A percentile compares a stretch with the other conserved stretches of the same genome.
phyloP scores from a whole-genome alignment of 75 land plant genomes.

The Azolla pinnata region DNA sequence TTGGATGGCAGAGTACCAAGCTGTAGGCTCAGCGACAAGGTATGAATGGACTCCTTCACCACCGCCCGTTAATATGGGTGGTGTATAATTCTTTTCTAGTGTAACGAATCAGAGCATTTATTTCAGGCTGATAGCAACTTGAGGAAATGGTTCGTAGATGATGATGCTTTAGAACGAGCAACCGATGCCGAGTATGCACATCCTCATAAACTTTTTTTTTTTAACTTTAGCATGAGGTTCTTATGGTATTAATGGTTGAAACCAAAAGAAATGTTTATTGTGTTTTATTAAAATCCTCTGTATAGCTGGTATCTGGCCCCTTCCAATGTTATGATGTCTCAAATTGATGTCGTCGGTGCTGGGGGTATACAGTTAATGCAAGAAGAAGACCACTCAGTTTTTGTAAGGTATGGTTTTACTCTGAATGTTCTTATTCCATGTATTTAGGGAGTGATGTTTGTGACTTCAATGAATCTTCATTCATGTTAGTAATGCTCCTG shows the following conservation, averaged over 20 bases:
- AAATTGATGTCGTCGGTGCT: neutral
- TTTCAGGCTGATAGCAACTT: constrained; percentile 65
- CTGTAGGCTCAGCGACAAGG: constrained; percentile 85
- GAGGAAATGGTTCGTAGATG: constrained; percentile 65
- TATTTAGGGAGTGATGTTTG: no score
- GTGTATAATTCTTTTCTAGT: neutral
- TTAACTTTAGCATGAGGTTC: no score
- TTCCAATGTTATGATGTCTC: constrained; percentile 18
- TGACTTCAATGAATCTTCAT: no score
- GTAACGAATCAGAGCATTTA: neutral
- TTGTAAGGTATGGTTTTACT: constrained; percentile 2
- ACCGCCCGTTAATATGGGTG: neutral
- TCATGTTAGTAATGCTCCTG: neutral
- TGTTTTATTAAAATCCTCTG: neutral
- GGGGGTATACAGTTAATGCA: neutral
- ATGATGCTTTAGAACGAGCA: constrained; percentile 89
- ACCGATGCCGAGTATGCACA: constrained; percentile 75
- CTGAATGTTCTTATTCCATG: no score
- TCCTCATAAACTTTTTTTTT: no score
- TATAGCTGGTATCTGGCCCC: constrained; percentile 80
- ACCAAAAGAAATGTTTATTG: neutral
- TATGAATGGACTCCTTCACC: constrained; percentile 12
- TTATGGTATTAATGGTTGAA: no score
- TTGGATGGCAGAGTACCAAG: constrained; percentile 64
- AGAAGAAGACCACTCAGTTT: neutral